Percentiles rank a stretch among this genome's conserved stretches.
phyloP scores from a whole-genome alignment of 345 rosid species.

The Hibiscus syriacus region DNA sequence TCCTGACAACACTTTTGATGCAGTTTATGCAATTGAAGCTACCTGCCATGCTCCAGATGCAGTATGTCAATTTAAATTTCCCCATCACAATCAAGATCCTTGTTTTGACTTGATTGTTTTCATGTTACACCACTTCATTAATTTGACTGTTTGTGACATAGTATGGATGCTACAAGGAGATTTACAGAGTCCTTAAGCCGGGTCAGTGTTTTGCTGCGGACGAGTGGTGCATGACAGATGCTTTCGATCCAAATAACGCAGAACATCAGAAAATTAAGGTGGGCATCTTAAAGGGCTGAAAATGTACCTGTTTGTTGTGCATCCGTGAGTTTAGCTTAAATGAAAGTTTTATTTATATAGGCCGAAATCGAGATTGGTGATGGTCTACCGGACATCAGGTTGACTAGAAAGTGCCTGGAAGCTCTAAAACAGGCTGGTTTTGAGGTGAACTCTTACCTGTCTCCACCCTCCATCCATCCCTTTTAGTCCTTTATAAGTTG shows the following conservation, averaged over 20 bases:
- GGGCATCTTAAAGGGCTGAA: neutral
- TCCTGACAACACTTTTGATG: slow-evolving; percentile 81
- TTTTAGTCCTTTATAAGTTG: neutral
- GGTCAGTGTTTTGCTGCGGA: slow-evolving; percentile 88
- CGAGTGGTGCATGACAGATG: slow-evolving; percentile 98
- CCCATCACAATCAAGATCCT: neutral
- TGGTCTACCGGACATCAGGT: slow-evolving; percentile 93
- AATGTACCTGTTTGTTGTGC: neutral
- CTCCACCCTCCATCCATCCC: neutral
- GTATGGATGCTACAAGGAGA: slow-evolving; percentile 96
- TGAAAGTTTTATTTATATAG: slow-evolving; percentile 28
- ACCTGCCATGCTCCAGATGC: slow-evolving; percentile 99
- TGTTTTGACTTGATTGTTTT: neutral
- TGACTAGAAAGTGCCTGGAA: slow-evolving; percentile 65
- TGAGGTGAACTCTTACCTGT: slow-evolving; percentile 41
- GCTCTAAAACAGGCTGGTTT: slow-evolving; percentile 88
- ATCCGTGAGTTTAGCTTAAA: neutral
- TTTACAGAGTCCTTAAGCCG: slow-evolving; percentile 88
- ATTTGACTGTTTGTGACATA: slow-evolving; percentile 17
- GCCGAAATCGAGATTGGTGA: slow-evolving; percentile 85
- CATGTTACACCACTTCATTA: neutral
- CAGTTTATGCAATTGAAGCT: slow-evolving; percentile 96
- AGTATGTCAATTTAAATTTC: slow-evolving; percentile 36
- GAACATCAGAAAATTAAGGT: slow-evolving; percentile 88
- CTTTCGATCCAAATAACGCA: slow-evolving; percentile 62